These are phyloP conservation scores for Leccinum subtestaceum DNA, from an alignment of 768 basidiomycete species.

Conservation along the genomic window DNA sequence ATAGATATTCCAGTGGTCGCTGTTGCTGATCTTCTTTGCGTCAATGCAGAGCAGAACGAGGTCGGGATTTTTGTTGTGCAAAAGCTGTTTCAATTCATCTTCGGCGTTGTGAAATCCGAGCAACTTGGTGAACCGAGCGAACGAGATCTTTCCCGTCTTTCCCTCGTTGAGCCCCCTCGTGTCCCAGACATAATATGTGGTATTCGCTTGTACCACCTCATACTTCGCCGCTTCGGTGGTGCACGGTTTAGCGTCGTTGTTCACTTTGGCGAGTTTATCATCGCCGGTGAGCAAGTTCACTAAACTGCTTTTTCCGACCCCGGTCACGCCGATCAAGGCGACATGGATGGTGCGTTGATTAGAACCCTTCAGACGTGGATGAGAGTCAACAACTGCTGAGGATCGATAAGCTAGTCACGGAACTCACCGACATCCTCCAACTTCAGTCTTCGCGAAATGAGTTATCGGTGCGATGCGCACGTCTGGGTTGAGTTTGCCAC, in stretches of 20 bases:
- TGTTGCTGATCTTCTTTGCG: conserved; percentile 16
- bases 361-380: conserved; percentile 1
- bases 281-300: conserved; percentile 24
- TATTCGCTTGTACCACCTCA: conserved; percentile 4
- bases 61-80: conserved; percentile 11
- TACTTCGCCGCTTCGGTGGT: conserved; percentile 8
- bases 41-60: conserved; percentile 25
- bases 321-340: conserved; percentile 24
- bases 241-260: conserved; percentile 22
- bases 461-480: background rate
- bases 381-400: background rate
- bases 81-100: conserved; percentile 14
- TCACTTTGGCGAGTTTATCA: conserved; percentile 7
- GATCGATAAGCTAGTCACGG: background rate
- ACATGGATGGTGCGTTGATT: conserved; percentile 10
- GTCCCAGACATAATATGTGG: conserved; percentile 21
- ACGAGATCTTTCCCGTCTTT: background rate
- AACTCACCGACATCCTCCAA: conserved; percentile 20
- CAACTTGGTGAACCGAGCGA: conserved; percentile 1
- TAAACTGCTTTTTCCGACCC: conserved; percentile 28
- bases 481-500: background rate
- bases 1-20: conserved; percentile 20
- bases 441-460: background rate
- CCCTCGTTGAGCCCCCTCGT: conserved; percentile 27
- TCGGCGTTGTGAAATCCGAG: conserved; percentile 16